These are phyloP conservation scores for Stentor coeruleus DNA, from an alignment of 73 alveolate species.

Conservation along the genomic window DNA sequence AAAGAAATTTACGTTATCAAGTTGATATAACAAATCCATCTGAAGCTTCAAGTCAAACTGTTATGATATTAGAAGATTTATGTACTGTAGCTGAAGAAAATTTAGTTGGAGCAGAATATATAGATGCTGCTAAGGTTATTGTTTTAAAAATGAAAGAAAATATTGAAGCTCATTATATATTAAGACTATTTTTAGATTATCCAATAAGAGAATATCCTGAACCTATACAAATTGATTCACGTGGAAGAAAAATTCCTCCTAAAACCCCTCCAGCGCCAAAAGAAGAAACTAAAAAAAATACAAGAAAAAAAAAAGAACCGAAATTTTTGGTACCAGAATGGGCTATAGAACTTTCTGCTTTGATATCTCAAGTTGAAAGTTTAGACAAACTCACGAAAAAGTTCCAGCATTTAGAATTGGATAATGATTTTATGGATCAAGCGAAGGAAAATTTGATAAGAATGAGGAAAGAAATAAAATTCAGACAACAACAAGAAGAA, in stretches of 20 bases:
- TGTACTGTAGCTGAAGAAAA: slow-evolving; percentile 47
- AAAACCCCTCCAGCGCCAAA: slow-evolving; percentile 40
- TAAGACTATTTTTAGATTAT: slow-evolving; percentile 65
- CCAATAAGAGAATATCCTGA: slow-evolving; percentile 88
- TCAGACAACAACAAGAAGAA: slow-evolving; percentile 73
- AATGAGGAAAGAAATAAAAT: slow-evolving; percentile 64
- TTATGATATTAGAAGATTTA: slow-evolving; percentile 39
- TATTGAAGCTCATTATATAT: slow-evolving; percentile 75
- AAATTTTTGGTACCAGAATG: slow-evolving; percentile 80
- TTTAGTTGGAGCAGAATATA: slow-evolving; percentile 59
- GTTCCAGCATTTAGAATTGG: slow-evolving; percentile 52
- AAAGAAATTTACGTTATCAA: slow-evolving; percentile 53
- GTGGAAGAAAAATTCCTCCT: too few species aligned
- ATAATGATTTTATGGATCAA: slow-evolving; percentile 51
- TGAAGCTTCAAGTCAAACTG: slow-evolving; percentile 39
- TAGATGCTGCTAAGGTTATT: slow-evolving; percentile 53
- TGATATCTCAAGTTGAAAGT: slow-evolving; percentile 42
- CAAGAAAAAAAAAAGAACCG: slow-evolving; percentile 75
- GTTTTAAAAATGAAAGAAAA: slow-evolving; percentile 57
- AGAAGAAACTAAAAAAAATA: slow-evolving; percentile 35
- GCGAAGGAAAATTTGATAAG: slow-evolving; percentile 56
- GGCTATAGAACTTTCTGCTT: slow-evolving; percentile 72
- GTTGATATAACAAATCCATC: slow-evolving; percentile 43
- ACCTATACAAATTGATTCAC: slow-evolving; percentile 69
- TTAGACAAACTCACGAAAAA: slow-evolving; percentile 54